Percentiles rank a stretch among this genome's conserved stretches.
Evolutionary conservation across 768 basidiomycete species (phyloP).

Genomic region (Glaciozyma antarctica): DNA sequence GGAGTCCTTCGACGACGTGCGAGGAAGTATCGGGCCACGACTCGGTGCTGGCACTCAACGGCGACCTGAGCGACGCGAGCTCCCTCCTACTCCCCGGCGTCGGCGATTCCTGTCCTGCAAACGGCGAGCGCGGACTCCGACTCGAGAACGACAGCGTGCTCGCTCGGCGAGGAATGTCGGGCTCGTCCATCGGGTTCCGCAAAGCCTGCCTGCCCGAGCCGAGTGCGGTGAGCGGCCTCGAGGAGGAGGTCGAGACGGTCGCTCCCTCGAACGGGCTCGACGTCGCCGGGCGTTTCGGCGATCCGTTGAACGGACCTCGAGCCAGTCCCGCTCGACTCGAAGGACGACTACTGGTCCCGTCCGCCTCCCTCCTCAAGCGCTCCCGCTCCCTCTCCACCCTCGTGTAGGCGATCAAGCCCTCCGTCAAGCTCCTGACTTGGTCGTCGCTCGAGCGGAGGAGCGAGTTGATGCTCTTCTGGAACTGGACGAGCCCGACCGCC

Average conservation of each 20-base stretch:
- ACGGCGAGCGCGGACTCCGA: not conserved
- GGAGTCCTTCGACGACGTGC: slow-evolving; percentile 2
- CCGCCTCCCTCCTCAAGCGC: slow-evolving; percentile 5
- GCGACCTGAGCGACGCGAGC: not conserved
- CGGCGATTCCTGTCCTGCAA: not conserved
- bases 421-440: slow-evolving; percentile 24
- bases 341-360: not conserved
- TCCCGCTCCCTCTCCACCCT: slow-evolving; percentile 7
- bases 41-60: slow-evolving; percentile 1
- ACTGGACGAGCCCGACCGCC: not conserved
- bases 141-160: not conserved
- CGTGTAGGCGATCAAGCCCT: slow-evolving; percentile 12
- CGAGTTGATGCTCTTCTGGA: slow-evolving; percentile 21
- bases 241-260: slow-evolving; percentile 15
- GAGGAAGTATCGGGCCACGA: not conserved
- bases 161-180: not conserved
- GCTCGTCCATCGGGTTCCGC: slow-evolving; percentile 17
- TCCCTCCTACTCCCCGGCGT: not conserved
- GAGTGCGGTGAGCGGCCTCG: slow-evolving; percentile 1
- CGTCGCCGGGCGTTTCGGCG: slow-evolving; percentile 15
- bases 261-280: slow-evolving; percentile 8
- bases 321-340: slow-evolving; percentile 6
- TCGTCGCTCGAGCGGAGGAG: slow-evolving; percentile 27
- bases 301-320: not conserved
- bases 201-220: not conserved